Percentiles rank a stretch among this genome's conserved stretches.
These are phyloP conservation scores for Blastobotrys parvus DNA, from an alignment of 805 yeast species.

Conservation along the genomic window DNA sequence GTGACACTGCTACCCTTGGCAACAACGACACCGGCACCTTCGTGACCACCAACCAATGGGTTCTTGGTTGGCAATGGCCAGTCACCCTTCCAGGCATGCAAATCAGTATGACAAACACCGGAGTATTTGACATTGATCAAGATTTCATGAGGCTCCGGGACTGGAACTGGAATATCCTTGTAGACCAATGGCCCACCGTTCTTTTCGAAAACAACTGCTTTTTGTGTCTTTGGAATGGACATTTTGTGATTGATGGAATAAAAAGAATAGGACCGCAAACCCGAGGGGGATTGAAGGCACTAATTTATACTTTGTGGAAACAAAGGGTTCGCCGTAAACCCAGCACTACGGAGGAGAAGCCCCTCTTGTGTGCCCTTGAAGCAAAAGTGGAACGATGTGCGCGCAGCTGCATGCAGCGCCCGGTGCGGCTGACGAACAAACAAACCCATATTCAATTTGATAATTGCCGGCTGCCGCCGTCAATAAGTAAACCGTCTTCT, in stretches of 20 bases:
- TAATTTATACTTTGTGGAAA: slow-evolving; percentile 1
- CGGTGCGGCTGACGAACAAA: no score
- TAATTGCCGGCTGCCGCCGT: no score
- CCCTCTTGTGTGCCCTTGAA: no score
- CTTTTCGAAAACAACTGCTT: slow-evolving; percentile 61
- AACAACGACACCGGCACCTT: slow-evolving; percentile 82
- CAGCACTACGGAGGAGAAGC: neutral
- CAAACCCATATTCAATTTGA: no score
- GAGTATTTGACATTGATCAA: slow-evolving; percentile 76
- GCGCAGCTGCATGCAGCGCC: no score
- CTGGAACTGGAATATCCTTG: slow-evolving; percentile 73
- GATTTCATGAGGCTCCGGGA: slow-evolving; percentile 68
- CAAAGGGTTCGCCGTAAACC: neutral
- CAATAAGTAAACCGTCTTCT: no score
- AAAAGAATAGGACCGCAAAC: neutral
- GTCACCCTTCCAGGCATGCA: slow-evolving; percentile 92
- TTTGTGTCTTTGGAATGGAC: slow-evolving; percentile 55
- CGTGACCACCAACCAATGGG: slow-evolving; percentile 83
- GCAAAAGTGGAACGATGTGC: no score
- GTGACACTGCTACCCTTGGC: slow-evolving; percentile 62
- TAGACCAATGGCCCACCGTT: slow-evolving; percentile 55
- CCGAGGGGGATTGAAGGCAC: neutral
- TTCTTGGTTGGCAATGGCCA: slow-evolving; percentile 74
- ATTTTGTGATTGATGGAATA: neutral
- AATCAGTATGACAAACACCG: slow-evolving; percentile 91